Conservation (phyloP, 306 rosid genomes). For the Vigna hirtella region DNA sequence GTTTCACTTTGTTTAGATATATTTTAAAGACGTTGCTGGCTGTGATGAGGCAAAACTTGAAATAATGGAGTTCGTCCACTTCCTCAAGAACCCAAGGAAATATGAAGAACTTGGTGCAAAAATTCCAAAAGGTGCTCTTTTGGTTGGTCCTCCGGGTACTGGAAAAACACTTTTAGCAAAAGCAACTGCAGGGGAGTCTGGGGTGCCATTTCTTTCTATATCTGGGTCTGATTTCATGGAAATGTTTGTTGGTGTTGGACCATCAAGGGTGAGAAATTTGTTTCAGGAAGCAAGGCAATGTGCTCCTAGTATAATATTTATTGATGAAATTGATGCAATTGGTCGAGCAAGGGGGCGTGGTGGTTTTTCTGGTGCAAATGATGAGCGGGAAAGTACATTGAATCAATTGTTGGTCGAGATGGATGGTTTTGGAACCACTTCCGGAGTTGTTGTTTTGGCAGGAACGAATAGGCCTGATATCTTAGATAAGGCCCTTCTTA, state of each 20-base stretch:
- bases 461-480: constrained; percentile 99
- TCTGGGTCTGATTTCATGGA: constrained; percentile 97
- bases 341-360: constrained; percentile 99
- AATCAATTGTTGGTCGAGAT: constrained; percentile 97
- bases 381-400: constrained; percentile 97
- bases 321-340: constrained; percentile 97
- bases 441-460: constrained; percentile 98
- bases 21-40: constrained; percentile 95
- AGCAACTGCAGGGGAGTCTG: constrained; percentile 99
- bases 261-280: constrained; percentile 95
- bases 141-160: constrained; percentile 98
- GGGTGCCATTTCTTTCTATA: constrained; percentile 92
- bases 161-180: constrained; percentile 98
- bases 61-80: constrained; percentile 98
- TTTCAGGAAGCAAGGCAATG: constrained; percentile 96
- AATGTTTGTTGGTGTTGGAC: constrained; percentile 98
- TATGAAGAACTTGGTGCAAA: constrained; percentile 96
- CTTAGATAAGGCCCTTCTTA: constrained; percentile 86
- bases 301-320: constrained; percentile 95
- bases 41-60: constrained; percentile 98
- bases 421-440: constrained; percentile 96
- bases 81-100: constrained; percentile 90
- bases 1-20: constrained; percentile 55
- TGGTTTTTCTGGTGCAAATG: constrained; percentile 82
- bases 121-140: constrained; percentile 95